These are phyloP conservation scores for Camellia sinensis DNA, from an alignment of 148 eudicot genomes.

Conservation along the genomic window DNA sequence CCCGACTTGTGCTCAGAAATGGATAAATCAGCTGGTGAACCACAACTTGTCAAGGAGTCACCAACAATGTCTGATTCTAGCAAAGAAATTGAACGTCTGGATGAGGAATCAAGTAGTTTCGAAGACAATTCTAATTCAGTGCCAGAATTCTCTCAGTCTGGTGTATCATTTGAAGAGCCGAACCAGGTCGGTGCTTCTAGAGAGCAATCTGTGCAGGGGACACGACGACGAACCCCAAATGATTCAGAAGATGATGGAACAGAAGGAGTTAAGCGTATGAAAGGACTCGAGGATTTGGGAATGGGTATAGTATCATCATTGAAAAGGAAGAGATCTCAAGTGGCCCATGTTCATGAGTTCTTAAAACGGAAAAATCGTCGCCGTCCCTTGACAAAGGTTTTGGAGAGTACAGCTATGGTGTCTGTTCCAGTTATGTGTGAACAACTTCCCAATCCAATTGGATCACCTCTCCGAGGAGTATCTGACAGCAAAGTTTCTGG, in stretches of 20 bases:
- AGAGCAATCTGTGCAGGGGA: conserved; percentile 38
- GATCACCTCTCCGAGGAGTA: conserved; percentile 35
- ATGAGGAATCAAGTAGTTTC: conserved; percentile 38
- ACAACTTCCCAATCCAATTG: conserved; percentile 40
- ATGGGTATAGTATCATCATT: conserved; percentile 40
- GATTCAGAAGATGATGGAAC: conserved; percentile 91
- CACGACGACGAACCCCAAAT: conserved; percentile 51
- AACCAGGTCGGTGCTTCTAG: conserved; percentile 28
- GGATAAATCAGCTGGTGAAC: conserved; percentile 26
- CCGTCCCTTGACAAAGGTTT: conserved; percentile 62
- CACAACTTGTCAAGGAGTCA: conserved; percentile 26
- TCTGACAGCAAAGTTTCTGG: conserved; percentile 47
- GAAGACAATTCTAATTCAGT: conserved; percentile 43
- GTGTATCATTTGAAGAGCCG: conserved; percentile 55
- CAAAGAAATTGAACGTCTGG: conserved; percentile 31
- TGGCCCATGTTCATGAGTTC: conserved; percentile 57
- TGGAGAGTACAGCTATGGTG: conserved; percentile 70
- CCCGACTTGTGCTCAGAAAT: conserved; percentile 15
- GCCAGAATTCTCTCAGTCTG: conserved; percentile 57
- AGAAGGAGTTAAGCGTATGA: conserved; percentile 83
- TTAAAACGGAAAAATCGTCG: conserved; percentile 62
- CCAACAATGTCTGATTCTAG: conserved; percentile 23
- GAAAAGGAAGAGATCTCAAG: conserved; percentile 64
- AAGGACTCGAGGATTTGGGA: conserved; percentile 80
- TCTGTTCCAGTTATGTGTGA: conserved; percentile 68